phyloP scores from a whole-genome alignment of 139 green algal species.

The Chlamydomonas urium region DNA sequence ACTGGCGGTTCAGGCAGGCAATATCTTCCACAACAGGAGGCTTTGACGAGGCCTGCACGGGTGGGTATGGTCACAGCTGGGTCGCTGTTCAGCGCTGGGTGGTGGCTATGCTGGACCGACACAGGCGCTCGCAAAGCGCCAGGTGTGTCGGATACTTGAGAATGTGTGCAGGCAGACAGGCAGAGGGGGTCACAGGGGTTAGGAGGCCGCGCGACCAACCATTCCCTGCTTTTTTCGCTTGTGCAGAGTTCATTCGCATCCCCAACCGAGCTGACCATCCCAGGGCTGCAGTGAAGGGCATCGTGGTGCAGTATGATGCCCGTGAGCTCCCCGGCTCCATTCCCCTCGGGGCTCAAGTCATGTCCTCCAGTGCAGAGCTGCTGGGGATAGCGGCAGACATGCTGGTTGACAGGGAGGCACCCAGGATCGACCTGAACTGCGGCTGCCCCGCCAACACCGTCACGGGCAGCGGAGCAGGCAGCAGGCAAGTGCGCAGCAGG shows the following conservation, averaged over 20 bases:
- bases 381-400: conserved; percentile 39
- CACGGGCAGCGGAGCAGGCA: conserved; percentile 54
- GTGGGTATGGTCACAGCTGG: no score
- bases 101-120: no score
- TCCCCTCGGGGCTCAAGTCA: conserved; percentile 44
- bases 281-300: conserved; percentile 20
- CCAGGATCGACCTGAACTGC: conserved; percentile 70
- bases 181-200: no score
- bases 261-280: conserved; percentile 28
- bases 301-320: conserved; percentile 36
- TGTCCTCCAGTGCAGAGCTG: conserved; percentile 47
- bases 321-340: conserved; percentile 35
- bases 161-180: no score
- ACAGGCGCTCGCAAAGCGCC: no score
- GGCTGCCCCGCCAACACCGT: conserved; percentile 52
- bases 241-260: conserved; percentile 64
- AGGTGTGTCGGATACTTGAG: no score
- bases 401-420: conserved; percentile 42
- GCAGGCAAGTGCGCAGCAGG: conserved; percentile 5
- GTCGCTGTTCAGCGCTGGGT: no score
- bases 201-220: no score
- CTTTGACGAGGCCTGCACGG: no score
- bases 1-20: no score
- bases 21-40: no score
- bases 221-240: no score